Base-by-base conservation (phyloP, 441 rosid species). In the Hura crepitans region DNA sequence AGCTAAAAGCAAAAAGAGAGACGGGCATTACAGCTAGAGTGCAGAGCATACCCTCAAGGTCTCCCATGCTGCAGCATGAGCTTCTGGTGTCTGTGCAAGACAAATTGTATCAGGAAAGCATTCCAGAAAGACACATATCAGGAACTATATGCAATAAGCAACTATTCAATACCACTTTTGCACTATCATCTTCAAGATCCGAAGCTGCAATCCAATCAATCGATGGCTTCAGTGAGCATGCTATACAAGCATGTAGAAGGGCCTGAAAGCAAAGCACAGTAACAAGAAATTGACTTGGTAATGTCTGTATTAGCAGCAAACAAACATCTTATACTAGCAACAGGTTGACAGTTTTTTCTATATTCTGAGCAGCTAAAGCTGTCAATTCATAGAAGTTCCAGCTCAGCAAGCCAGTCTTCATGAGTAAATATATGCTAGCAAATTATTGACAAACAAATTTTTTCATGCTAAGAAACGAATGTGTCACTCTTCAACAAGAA, bases 191-290 rank as follows among this genome's bases (percentile, higher is more conserved):
- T 84, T 94, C 97, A 55, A 94, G 96, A 81, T 92, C 97, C 54
- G 89, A 78, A 68, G 97, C 97, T 71, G 96, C 96, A 82, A 94
- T 85, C 96, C 96, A 89, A 49, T 91, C 92, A 72, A 91, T 76
- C 11, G 83, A 65, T 62, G 89, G 97, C 80, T 88, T 91, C 84
- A 78, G 74, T 51, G 67, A 85, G 74, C 89, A 80, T 55, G 76
- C 78, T 74, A 86, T 91, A 78, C 93, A 91, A 76, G 97, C 96
- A 82, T 91, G 97, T 69, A 91, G 75, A 75, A 91, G 97, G 46
- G 97, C 97, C 97, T 91, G 80, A 60, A 62, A 77, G 55, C 70
- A 79, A 15, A 57, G 55, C n/a, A 53, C 56, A 66, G 68, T n/a
- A 56, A 42, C 7, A 28, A 85, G 59, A 27, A 56, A 70, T 49